Conservation (phyloP, 441 rosid genomes). For the Bruguiera hainesii region DNA sequence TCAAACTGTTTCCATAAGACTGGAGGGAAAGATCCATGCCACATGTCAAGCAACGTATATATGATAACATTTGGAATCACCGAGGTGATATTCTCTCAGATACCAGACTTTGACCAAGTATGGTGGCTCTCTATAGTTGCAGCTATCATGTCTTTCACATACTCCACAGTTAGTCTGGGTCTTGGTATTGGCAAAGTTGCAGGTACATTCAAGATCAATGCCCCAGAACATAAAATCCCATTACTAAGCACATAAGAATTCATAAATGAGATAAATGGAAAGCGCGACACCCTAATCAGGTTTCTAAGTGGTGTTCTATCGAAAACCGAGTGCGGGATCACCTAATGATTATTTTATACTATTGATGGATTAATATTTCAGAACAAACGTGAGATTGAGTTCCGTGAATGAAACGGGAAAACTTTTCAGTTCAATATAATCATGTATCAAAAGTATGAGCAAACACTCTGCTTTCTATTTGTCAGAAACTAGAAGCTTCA, state of each 20-base stretch:
- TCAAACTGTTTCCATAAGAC: constrained; percentile 65
- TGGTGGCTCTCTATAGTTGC: constrained; percentile 89
- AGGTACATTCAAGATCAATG: constrained; percentile 27
- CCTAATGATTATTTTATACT: too few species aligned
- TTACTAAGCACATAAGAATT: too few species aligned
- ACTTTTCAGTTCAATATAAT: not conserved
- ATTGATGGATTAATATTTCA: too few species aligned
- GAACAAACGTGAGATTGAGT: too few species aligned
- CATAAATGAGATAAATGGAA: too few species aligned
- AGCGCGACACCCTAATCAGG: too few species aligned
- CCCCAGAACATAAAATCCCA: not conserved
- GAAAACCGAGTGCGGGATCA: too few species aligned
- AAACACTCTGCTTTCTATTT: not conserved
- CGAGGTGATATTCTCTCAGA: constrained; percentile 67
- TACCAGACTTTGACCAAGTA: constrained; percentile 80
- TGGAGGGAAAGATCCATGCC: constrained; percentile 60
- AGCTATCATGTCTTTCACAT: constrained; percentile 83
- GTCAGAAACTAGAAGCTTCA: constrained; percentile 44
- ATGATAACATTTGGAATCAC: constrained; percentile 71
- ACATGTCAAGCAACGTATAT: constrained; percentile 58
- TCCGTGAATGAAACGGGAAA: too few species aligned
- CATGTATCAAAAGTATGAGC: not conserved
- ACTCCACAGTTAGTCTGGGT: constrained; percentile 69
- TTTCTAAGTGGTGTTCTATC: too few species aligned
- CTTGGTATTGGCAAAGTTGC: constrained; percentile 74